Conservation (phyloP, 352 stramenopile genomes). For the Globisporangium canariense region DNA sequence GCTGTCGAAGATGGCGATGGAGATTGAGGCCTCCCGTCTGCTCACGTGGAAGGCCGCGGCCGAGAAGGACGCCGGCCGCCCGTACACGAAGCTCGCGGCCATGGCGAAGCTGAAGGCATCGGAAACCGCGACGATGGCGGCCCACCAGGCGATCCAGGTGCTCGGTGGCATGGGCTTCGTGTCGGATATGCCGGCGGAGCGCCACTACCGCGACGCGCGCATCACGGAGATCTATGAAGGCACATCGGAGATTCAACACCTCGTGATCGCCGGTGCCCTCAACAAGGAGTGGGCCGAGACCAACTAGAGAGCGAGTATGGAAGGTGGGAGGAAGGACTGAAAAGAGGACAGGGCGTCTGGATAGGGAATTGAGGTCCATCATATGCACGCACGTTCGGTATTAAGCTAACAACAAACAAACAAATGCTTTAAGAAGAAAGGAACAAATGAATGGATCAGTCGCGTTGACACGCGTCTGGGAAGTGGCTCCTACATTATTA, state of each 20-base stretch:
- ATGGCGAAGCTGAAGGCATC: constrained; percentile 97
- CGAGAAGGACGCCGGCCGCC: constrained; percentile 89
- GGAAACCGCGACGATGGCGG: constrained; percentile 94
- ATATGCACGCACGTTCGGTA: neutral
- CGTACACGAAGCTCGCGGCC: constrained; percentile 92
- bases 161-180: constrained; percentile 95
- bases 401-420: neutral
- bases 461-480: no score
- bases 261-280: constrained; percentile 94
- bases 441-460: neutral
- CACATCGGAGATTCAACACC: constrained; percentile 96
- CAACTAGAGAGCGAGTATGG: constrained; percentile 23
- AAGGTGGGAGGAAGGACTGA: neutral
- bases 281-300: constrained; percentile 94
- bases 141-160: constrained; percentile 96
- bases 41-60: constrained; percentile 93
- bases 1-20: constrained; percentile 91
- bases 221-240: constrained; percentile 98
- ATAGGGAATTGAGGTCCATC: neutral
- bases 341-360: neutral
- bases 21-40: constrained; percentile 91
- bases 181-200: constrained; percentile 95
- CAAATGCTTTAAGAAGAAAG: neutral
- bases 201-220: constrained; percentile 95
- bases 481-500: no score